A percentile compares a stretch with the other conserved stretches of the same genome.
phyloP scores from a whole-genome alignment of 306 rosid genomes.

The Castanea mollissima region DNA sequence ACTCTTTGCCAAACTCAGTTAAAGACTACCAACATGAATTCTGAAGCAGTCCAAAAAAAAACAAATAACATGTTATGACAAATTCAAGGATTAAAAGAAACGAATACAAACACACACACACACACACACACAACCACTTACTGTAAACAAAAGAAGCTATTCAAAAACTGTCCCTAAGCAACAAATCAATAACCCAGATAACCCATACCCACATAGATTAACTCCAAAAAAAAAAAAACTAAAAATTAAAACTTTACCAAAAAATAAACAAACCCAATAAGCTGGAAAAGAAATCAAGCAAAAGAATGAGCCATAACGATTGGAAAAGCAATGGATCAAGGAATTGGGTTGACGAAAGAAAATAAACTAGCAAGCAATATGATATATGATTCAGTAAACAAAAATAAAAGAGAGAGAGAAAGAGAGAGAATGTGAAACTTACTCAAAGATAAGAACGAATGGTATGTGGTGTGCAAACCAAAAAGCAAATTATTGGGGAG shows the following conservation, averaged over 20 bases:
- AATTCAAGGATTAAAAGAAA: conserved; percentile 7
- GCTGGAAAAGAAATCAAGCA: conserved; percentile 30
- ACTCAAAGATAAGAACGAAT: not conserved
- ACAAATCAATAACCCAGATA: conserved; percentile 15
- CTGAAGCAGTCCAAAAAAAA: not conserved
- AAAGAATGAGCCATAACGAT: not conserved
- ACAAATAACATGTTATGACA: not conserved
- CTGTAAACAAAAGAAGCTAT: conserved; percentile 27
- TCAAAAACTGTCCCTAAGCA: conserved; percentile 25
- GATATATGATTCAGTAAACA: not conserved
- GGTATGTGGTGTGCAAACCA: not conserved
- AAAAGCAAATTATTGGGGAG: conserved; percentile 17
- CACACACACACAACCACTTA: not conserved
- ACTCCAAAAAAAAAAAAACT: not conserved
- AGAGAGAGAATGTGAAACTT: not conserved
- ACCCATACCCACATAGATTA: conserved; percentile 34
- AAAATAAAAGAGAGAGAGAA: not conserved
- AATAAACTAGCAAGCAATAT: conserved; percentile 19
- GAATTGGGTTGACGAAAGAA: conserved; percentile 7
- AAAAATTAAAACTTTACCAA: not conserved
- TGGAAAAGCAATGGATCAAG: not conserved
- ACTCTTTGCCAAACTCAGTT: conserved; percentile 7
- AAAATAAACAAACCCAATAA: conserved; percentile 15
- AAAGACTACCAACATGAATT: not conserved
- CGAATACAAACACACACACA: not conserved